These are phyloP conservation scores for Talaromyces proteolyticus DNA, from an alignment of 495 filamentous ascomycete species.

Conservation along the genomic window DNA sequence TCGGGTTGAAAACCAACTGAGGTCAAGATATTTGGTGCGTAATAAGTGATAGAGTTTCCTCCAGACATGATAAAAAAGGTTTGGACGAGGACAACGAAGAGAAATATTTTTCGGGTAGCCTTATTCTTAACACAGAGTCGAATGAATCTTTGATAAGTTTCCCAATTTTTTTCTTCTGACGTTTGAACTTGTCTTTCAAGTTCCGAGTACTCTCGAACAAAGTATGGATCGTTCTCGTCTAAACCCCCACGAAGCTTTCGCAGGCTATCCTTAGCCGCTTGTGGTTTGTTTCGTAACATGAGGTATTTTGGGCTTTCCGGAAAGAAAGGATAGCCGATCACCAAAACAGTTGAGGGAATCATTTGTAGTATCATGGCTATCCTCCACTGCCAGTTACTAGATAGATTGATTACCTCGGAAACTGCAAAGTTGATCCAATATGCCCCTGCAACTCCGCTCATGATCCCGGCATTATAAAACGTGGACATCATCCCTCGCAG, in stretches of 20 bases:
- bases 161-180: slow-evolving; percentile 60
- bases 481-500: slow-evolving; percentile 64
- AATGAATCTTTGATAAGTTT: too few species aligned
- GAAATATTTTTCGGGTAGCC: slow-evolving; percentile 30
- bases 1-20: slow-evolving; percentile 53
- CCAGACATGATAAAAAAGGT: slow-evolving; percentile 64
- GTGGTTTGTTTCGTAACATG: slow-evolving; percentile 54
- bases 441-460: slow-evolving; percentile 69
- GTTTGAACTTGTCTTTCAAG: slow-evolving; percentile 68
- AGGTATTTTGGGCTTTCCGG: slow-evolving; percentile 75
- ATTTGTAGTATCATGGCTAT: slow-evolving; percentile 54
- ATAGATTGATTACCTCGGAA: slow-evolving; percentile 24
- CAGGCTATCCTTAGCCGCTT: slow-evolving; percentile 56
- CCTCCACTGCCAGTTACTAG: slow-evolving; percentile 61
- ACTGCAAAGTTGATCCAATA: slow-evolving; percentile 71
- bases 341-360: slow-evolving; percentile 50
- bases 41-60: slow-evolving; percentile 66
- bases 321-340: slow-evolving; percentile 61
- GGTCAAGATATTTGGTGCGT: slow-evolving; percentile 64
- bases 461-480: slow-evolving; percentile 72
- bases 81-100: slow-evolving; percentile 59
- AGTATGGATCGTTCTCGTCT: slow-evolving; percentile 52
- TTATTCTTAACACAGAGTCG: slow-evolving; percentile 51
- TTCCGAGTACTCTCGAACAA: slow-evolving; percentile 69
- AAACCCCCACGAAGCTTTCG: slow-evolving; percentile 51